Base-by-base conservation (phyloP, 2,329 filamentous ascomycete genomes). In the Colletotrichum tropicale region DNA sequence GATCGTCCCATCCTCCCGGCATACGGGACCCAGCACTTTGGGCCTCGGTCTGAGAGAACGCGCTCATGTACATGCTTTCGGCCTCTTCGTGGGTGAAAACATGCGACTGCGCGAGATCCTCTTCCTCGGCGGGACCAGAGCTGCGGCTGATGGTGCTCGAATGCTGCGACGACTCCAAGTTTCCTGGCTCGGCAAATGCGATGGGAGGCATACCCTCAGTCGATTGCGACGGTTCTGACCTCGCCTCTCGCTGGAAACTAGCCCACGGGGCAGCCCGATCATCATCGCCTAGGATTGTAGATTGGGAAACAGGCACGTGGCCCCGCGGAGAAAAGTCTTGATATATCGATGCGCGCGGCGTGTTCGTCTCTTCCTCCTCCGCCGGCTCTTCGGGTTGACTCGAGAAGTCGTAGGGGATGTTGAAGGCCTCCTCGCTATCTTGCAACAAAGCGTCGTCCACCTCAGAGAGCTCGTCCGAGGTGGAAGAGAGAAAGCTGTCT, bases 41-140 rank as follows among this genome's bases (percentile, higher is more conserved):
- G 3, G 81, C 81, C 38, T 85, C 82, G 3, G 84, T 82, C 30
- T 89, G 85, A 3, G 92, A 93, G 67, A 93, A 90, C 2, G 92
- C 92, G 77, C 92, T 96, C 92, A 96, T 93, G 80, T 97, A 98
- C 93, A 98, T 94, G 82, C 95, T 97, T 81, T 95, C 93, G 0
- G 94, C 94, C 77, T 96, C 94, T 76, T 95, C 94, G 74, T 95
- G 94, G 43, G 91, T 95, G 80, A 94, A 96, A 2, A 96, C 81
- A 55, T 91, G 93, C 7, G 95, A 96, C 77, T 91, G 86, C 5
- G 89, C 84, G 24, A 94, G 85, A 75, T 93, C 91, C 38, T 91
- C 88, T 15, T 82, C 76, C 56, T 71, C 80, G 36, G 84, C 78
- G 36, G 78, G 76, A 15, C 81, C 78, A 24, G 82, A 82, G 26